These are phyloP conservation scores for Dactylellina haptotyla DNA, from an alignment of 2,329 filamentous ascomycete species.

Conservation along the genomic window DNA sequence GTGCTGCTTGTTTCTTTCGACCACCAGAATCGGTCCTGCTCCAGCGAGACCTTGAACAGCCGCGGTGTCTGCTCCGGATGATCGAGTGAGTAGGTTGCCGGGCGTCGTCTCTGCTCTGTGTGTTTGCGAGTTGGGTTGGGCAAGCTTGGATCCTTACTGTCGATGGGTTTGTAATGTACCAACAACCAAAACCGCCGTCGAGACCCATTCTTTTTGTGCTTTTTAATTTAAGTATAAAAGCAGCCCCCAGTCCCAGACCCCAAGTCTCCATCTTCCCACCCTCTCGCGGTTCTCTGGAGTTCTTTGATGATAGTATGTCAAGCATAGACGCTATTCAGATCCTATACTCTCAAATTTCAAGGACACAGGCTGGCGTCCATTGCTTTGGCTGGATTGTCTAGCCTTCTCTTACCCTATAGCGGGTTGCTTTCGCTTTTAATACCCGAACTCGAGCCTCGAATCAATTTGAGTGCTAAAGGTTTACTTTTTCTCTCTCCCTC, in stretches of 20 bases:
- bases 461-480: background rate
- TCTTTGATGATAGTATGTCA: constrained; percentile 1
- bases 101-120: too few species aligned
- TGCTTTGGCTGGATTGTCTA: constrained; percentile 28
- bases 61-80: too few species aligned
- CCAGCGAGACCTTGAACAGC: too few species aligned
- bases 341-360: background rate
- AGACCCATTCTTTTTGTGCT: background rate
- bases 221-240: constrained; percentile 47
- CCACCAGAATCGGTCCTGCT: too few species aligned
- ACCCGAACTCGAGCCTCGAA: constrained; percentile 13
- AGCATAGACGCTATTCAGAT: background rate
- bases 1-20: too few species aligned
- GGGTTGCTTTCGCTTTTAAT: background rate
- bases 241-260: constrained; percentile 29
- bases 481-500: background rate
- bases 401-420: background rate
- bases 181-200: constrained; percentile 6
- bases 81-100: too few species aligned
- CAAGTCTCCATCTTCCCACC: background rate
- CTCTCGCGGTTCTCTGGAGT: constrained; percentile 1
- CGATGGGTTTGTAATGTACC: constrained; percentile 28
- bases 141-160: constrained; percentile 40
- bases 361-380: constrained; percentile 3
- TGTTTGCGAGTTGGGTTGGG: too few species aligned